Conservation (phyloP, 208 protist genomes). For the Acanthamoeba pearcei region DNA sequence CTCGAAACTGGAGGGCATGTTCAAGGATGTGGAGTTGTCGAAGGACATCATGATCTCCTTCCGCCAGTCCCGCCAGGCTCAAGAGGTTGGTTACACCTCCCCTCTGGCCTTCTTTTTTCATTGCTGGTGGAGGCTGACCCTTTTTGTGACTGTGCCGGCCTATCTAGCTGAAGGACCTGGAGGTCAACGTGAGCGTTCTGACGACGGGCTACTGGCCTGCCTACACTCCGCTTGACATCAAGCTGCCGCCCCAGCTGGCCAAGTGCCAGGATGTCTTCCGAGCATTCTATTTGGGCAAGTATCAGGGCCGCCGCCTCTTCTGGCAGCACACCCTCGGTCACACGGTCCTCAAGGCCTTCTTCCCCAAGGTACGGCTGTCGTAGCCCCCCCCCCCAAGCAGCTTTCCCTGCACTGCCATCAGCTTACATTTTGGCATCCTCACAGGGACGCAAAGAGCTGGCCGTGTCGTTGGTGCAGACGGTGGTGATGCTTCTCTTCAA, state of each 20-base stretch:
- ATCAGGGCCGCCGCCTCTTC: conserved; percentile 89
- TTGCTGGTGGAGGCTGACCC: not conserved
- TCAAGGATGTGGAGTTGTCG: conserved; percentile 92
- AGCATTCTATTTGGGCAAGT: conserved; percentile 92
- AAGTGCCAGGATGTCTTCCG: conserved; percentile 87
- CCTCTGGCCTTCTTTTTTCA: not conserved
- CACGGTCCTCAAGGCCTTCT: conserved; percentile 88
- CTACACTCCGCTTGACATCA: conserved; percentile 79
- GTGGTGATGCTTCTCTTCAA: conserved; percentile 94
- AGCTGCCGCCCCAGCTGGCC: conserved; percentile 84
- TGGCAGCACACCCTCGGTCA: conserved; percentile 94
- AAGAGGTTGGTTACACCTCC: conserved; percentile 12
- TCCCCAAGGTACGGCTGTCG: conserved; percentile 71
- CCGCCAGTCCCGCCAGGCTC: conserved; percentile 23
- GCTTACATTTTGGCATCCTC: not conserved
- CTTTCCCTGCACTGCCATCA: not conserved
- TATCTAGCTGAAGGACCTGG: conserved; percentile 67
- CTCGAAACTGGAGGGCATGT: conserved; percentile 97
- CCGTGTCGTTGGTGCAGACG: conserved; percentile 94
- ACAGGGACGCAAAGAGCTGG: conserved; percentile 90
- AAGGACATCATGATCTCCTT: conserved; percentile 84
- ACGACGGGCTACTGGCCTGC: conserved; percentile 94
- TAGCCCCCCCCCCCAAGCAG: not conserved
- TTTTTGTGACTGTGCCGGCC: not conserved
- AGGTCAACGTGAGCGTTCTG: conserved; percentile 93